These are phyloP conservation scores for Mariannaea elegans DNA, from an alignment of 2,329 filamentous ascomycete genomes.

Conservation along the genomic window DNA sequence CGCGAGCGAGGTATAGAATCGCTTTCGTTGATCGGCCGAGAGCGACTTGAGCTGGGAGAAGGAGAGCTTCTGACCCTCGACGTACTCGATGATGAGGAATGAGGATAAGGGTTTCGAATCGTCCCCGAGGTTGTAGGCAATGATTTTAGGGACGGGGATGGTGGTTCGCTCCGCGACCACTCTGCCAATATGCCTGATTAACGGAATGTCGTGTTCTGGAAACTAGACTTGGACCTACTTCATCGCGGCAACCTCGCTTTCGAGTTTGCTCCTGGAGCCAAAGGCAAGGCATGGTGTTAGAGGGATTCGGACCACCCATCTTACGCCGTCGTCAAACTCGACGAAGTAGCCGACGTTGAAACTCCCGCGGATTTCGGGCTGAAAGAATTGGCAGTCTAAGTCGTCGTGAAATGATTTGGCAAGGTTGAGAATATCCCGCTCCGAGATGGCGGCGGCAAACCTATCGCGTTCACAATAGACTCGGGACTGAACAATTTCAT, in stretches of 20 bases:
- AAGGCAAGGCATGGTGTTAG: slow-evolving; percentile 9
- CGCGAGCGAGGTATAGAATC: slow-evolving; percentile 22
- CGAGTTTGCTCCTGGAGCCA: slow-evolving; percentile 5
- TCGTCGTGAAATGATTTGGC: slow-evolving; percentile 1
- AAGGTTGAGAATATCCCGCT: neutral
- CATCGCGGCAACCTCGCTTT: slow-evolving; percentile 19
- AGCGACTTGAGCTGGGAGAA: slow-evolving; percentile 2
- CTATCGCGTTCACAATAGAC: neutral
- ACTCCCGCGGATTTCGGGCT: slow-evolving; percentile 3
- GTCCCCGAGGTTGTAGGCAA: slow-evolving; percentile 7
- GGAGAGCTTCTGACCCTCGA: slow-evolving; percentile 14
- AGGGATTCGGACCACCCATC: slow-evolving; percentile 12
- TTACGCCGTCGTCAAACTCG: slow-evolving; percentile 2
- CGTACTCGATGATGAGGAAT: slow-evolving; percentile 24
- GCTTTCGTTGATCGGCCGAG: neutral
- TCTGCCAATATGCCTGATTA: neutral
- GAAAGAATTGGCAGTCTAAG: slow-evolving; percentile 4
- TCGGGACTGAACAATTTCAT: neutral
- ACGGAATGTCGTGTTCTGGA: too few relatives aligned
- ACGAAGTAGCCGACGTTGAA: slow-evolving; percentile 18
- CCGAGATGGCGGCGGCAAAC: neutral
- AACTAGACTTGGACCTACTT: neutral
- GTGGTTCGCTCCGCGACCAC: slow-evolving; percentile 12
- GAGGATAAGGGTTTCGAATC: neutral
- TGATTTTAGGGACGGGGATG: slow-evolving; percentile 15